phyloP scores from a whole-genome alignment of 495 filamentous ascomycete species.

The Hypoxylon intermedium region DNA sequence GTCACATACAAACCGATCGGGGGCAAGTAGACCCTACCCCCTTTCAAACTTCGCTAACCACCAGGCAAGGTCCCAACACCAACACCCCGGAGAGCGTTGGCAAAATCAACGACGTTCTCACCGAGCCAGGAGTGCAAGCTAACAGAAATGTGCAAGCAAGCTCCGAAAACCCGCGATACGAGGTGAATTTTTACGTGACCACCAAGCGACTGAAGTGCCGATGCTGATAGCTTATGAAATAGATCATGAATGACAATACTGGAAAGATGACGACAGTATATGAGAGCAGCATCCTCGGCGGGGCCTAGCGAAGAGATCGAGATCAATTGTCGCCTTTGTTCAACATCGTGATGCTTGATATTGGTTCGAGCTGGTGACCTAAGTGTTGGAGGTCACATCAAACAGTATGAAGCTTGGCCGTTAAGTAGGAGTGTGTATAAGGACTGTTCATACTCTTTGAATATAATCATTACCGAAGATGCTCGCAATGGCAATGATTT shows the following conservation, averaged over 20 bases:
- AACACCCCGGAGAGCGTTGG: conserved; percentile 47
- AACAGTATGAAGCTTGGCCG: too few species aligned
- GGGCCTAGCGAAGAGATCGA: conserved; percentile 5
- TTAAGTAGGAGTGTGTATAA: too few species aligned
- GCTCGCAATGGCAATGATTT: too few species aligned
- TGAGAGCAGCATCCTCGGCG: conserved; percentile 48
- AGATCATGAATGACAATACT: conserved; percentile 51
- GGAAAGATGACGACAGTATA: conserved; percentile 47
- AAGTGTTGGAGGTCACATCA: background rate
- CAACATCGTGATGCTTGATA: background rate
- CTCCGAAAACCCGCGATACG: conserved; percentile 45
- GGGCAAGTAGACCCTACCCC: conserved; percentile 22
- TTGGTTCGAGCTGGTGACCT: too few species aligned
- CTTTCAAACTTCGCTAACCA: conserved; percentile 11
- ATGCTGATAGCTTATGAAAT: background rate
- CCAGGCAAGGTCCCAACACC: conserved; percentile 44
- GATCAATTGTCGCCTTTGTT: background rate
- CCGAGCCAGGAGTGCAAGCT: conserved; percentile 45
- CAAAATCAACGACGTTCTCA: conserved; percentile 45
- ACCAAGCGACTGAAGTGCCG: too few species aligned
- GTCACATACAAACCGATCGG: conserved; percentile 49
- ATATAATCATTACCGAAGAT: too few species aligned
- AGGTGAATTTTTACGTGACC: conserved; percentile 29
- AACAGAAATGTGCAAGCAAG: conserved; percentile 50
- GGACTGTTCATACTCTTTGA: too few species aligned